A percentile compares a stretch with the other conserved stretches of the same genome.
Conservation (phyloP, 148 eudicot genomes). For the Fallopia convolvulus region DNA sequence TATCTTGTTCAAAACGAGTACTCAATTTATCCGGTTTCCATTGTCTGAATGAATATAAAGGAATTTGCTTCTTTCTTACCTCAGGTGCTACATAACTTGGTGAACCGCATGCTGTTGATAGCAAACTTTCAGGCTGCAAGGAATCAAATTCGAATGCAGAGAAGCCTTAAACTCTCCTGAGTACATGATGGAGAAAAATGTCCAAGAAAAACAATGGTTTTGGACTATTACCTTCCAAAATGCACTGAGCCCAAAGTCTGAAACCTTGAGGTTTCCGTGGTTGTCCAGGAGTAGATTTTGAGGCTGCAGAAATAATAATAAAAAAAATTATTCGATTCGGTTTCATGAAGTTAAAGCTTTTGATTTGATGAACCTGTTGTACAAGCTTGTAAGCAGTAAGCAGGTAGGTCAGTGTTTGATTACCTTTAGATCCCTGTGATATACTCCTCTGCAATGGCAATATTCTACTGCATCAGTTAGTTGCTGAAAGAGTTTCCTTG, state of each 20-base stretch:
- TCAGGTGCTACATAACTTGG: slow-evolving; percentile 44
- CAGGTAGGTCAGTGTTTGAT: background rate
- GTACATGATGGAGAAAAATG: background rate
- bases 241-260: slow-evolving; percentile 58
- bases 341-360: background rate
- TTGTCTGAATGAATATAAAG: background rate
- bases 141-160: background rate
- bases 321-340: background rate
- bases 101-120: slow-evolving; percentile 40
- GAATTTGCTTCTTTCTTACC: slow-evolving; percentile 20
- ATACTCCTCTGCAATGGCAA: slow-evolving; percentile 40
- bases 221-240: slow-evolving; percentile 32
- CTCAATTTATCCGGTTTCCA: background rate
- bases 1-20: background rate
- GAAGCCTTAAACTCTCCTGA: background rate
- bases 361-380: background rate
- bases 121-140: slow-evolving; percentile 32
- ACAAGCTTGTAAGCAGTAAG: background rate
- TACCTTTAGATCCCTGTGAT: slow-evolving; percentile 42
- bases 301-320: slow-evolving; percentile 31
- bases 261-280: slow-evolving; percentile 48
- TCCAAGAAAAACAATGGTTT: background rate
- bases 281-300: slow-evolving; percentile 51
- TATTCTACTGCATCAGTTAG: slow-evolving; percentile 41
- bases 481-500: slow-evolving; percentile 48